Evolutionary conservation across 352 stramenopile genomes (phyloP).

Genomic region (Blastocystis sp.): DNA sequence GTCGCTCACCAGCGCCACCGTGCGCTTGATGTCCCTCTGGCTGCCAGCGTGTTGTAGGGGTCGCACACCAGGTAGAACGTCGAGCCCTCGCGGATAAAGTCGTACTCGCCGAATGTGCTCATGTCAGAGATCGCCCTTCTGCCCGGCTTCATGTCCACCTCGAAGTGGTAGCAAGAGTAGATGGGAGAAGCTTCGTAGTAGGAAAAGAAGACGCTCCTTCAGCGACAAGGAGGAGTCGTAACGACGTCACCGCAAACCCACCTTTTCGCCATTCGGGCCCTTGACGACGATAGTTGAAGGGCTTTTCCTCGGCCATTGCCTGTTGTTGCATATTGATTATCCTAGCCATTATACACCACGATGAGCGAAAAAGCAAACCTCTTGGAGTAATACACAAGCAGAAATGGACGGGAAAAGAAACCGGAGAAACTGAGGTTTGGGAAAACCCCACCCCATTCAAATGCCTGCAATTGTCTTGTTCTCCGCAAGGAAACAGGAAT

Average conservation of each 20-base stretch:
- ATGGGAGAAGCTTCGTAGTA: slow-evolving; percentile 28
- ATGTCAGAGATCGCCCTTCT: neutral
- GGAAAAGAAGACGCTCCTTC: neutral
- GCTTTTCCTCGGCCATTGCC: neutral
- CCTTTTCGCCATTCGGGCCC: slow-evolving; percentile 25
- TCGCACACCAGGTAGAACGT: slow-evolving; percentile 47
- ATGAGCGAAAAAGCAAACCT: too few species aligned
- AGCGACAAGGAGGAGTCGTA: slow-evolving; percentile 23
- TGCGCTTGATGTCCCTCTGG: slow-evolving; percentile 37
- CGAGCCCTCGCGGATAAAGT: slow-evolving; percentile 14
- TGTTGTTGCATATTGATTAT: slow-evolving; percentile 17
- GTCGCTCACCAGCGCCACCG: slow-evolving; percentile 15
- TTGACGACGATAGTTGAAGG: slow-evolving; percentile 38
- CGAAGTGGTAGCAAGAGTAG: slow-evolving; percentile 47
- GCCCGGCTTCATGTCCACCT: slow-evolving; percentile 21
- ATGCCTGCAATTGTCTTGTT: too few species aligned
- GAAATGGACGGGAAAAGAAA: slow-evolving; percentile 10
- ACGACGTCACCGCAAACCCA: neutral
- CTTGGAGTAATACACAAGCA: slow-evolving; percentile 13
- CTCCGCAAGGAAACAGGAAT: too few species aligned
- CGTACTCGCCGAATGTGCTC: neutral
- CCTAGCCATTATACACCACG: neutral
- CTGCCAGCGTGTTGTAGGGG: slow-evolving; percentile 29
- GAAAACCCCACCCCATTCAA: too few species aligned
- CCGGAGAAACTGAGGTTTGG: too few species aligned